These are phyloP conservation scores for Ilyonectria robusta DNA, from an alignment of 2,329 filamentous ascomycete genomes.

Conservation along the genomic window DNA sequence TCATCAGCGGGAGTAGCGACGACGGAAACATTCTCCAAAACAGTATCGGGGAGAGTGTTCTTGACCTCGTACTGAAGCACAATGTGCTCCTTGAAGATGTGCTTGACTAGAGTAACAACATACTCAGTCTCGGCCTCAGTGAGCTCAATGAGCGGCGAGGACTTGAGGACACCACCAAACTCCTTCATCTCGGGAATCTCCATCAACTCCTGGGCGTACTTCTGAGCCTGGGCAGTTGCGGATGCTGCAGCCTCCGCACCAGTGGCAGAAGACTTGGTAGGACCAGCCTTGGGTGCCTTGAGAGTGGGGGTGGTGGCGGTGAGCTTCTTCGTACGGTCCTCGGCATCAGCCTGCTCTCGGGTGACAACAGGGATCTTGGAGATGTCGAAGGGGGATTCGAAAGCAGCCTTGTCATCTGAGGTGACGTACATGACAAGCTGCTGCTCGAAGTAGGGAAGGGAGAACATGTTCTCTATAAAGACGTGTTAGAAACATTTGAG, in stretches of 20 bases:
- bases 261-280: slow-evolving; percentile 78
- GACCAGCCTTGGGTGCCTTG: slow-evolving; percentile 89
- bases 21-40: slow-evolving; percentile 91
- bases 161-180: slow-evolving; percentile 94
- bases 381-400: slow-evolving; percentile 90
- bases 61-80: slow-evolving; percentile 98
- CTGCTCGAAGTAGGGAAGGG: slow-evolving; percentile 94
- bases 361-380: slow-evolving; percentile 92
- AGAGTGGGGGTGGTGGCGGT: slow-evolving; percentile 92
- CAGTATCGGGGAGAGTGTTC: slow-evolving; percentile 93
- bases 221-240: slow-evolving; percentile 85
- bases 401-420: slow-evolving; percentile 88
- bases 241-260: slow-evolving; percentile 83
- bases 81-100: slow-evolving; percentile 97
- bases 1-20: slow-evolving; percentile 85
- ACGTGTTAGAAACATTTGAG: slow-evolving; percentile 27
- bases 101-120: slow-evolving; percentile 93
- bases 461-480: slow-evolving; percentile 88
- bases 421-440: slow-evolving; percentile 98
- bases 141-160: slow-evolving; percentile 86
- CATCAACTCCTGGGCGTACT: slow-evolving; percentile 89
- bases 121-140: slow-evolving; percentile 99
- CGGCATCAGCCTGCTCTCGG: slow-evolving; percentile 94
- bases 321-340: slow-evolving; percentile 97
- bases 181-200: slow-evolving; percentile 91